Conservation (phyloP, 148 eudicot genomes). For the Spergularia bocconei region DNA sequence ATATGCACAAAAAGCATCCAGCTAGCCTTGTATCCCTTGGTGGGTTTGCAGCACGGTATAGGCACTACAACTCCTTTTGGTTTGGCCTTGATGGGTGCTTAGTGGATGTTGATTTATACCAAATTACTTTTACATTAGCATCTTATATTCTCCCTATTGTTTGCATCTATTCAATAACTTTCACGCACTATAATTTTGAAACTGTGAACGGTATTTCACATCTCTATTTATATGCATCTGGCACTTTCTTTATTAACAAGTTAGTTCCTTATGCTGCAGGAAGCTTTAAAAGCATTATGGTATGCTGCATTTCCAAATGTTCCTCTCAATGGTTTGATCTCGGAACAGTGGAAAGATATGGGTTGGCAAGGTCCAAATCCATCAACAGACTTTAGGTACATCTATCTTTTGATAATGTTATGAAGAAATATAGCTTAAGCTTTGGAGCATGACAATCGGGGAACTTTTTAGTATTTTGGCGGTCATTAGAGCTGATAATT, state of each 20-base stretch:
- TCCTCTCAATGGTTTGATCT: constrained; percentile 60
- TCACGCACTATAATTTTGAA: neutral
- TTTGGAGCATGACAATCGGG: neutral
- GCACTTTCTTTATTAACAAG: neutral
- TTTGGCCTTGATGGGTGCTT: neutral
- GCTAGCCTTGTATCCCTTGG: neutral
- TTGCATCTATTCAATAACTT: neutral
- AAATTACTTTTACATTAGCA: neutral
- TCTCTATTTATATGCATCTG: neutral
- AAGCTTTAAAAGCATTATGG: constrained; percentile 75
- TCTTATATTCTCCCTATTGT: neutral
- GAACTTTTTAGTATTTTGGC: neutral
- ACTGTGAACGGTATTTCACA: neutral
- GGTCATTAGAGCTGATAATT: neutral
- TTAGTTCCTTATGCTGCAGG: constrained; percentile 40
- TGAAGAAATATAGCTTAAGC: neutral
- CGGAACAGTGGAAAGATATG: constrained; percentile 98
- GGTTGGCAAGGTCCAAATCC: constrained; percentile 99
- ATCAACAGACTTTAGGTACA: constrained; percentile 91
- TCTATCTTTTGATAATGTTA: neutral
- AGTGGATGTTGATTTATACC: neutral
- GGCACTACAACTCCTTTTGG: neutral
- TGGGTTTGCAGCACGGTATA: neutral
- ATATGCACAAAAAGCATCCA: neutral
- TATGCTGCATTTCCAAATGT: constrained; percentile 63